Evolutionary conservation across 1,284 basidiomycete genomes (phyloP).

Genomic region (Ganoderma boninense): DNA sequence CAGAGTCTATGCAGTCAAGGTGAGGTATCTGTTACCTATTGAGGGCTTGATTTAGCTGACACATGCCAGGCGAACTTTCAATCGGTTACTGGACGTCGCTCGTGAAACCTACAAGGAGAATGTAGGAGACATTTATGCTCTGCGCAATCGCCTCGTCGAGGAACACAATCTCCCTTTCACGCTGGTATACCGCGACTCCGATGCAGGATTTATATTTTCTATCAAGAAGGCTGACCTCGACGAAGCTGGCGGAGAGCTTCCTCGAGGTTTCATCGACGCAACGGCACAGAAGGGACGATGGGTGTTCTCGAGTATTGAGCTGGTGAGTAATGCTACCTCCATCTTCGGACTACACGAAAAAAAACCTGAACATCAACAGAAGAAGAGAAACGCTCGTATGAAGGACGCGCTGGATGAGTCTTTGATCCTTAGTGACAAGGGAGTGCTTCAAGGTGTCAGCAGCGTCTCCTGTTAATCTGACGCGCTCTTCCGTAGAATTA

Average conservation of each 20-base stretch:
- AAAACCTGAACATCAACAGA: conserved; percentile 49
- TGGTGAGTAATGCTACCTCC: conserved; percentile 56
- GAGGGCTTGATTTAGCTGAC: not conserved
- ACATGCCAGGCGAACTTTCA: conserved; percentile 69
- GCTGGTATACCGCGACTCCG: conserved; percentile 73
- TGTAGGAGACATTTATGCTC: conserved; percentile 80
- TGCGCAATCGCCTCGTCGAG: conserved; percentile 66
- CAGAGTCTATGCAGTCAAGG: conserved; percentile 87
- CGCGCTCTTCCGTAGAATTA: conserved; percentile 56
- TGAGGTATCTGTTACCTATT: conserved; percentile 34
- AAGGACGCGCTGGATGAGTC: conserved; percentile 87
- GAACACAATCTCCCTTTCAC: conserved; percentile 70
- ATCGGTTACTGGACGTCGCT: conserved; percentile 90
- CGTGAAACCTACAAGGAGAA: conserved; percentile 94
- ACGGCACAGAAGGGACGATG: conserved; percentile 72
- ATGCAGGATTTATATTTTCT: conserved; percentile 75
- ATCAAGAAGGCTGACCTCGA: conserved; percentile 71
- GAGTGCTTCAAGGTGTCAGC: conserved; percentile 23
- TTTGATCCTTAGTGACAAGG: conserved; percentile 83
- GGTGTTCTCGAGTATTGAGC: conserved; percentile 81
- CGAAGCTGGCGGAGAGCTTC: conserved; percentile 56
- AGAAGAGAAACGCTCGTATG: conserved; percentile 86
- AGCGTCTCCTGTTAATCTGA: not conserved
- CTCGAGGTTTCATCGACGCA: conserved; percentile 76
- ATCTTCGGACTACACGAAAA: not conserved